Base-by-base conservation (phyloP, 768 basidiomycete species). In the Tricholoma flavovirens region DNA sequence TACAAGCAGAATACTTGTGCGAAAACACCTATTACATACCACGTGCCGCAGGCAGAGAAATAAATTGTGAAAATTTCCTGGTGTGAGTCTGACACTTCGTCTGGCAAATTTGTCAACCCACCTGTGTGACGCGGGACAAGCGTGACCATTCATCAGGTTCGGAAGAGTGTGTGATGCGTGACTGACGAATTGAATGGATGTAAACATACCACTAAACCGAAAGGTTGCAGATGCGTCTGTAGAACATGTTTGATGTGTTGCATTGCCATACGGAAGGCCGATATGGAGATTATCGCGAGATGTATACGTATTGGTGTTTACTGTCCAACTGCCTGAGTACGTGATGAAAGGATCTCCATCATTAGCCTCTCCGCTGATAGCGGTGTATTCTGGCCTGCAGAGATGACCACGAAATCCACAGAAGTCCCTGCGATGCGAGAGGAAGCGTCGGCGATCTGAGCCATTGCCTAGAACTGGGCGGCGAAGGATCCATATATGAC, bases 181-280 rank as follows among this genome's bases (percentile, higher is more conserved):
- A n/a, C n/a, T n/a, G n/a, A n/a, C n/a, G n/a, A n/a, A n/a, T n/a
- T n/a, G n/a, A 8, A 2, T 40, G 7, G 17, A 35, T 32, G 14
- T 40, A 10, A 33, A 30, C 65, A 15, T 56, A 70, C 70, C 70
- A 52, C 53, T 65, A 56, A 71, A 71, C 4, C n/a, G 54, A 35
- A 68, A 68, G 22, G 65, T 65, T 19, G 68, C 64, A 11, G 49
- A 55, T 14, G 60, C 61, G 2, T 67, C 70, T 14, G 55, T 43
- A n/a, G 33, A 52, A 1, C 46, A 57, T 1, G 65, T 58, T 33
- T 64, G 62, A 36, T 65, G 68, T 2, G 68, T 69, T 7, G 64
- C 60, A 57, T 68, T 68, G 11, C 66, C 62, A 46, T 64, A 64
- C 1, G 68, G 62, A 55, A 61, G 59, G 0, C 68, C 66, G 15